Evolutionary conservation across 768 basidiomycete species (phyloP), one percentile per base, ranked within the genome.

Genomic region (Rhizopogon salebrosus): DNA sequence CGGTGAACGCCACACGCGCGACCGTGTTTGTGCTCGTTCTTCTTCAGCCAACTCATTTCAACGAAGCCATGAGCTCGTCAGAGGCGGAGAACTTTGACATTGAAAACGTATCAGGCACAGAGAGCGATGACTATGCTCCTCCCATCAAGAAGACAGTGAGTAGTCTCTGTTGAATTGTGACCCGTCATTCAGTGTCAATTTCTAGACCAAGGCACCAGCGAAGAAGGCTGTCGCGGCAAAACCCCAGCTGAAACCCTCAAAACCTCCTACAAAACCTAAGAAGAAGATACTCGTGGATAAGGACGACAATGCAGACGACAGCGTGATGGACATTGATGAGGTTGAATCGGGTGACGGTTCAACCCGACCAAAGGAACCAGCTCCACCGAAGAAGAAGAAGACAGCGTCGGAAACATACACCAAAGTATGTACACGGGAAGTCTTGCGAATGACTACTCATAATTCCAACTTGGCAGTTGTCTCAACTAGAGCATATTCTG

Each of bases 401-500:
- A 89, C 84, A 11, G 91, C 89, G 2, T 92, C 91, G 6, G 92
- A 98, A 64, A 94, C 80, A 35, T 95, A 95, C 64, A 85, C 85
- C 49, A 95, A 93, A 80, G 93, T 92, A 42, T 59, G 78, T 61
- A 37, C 29, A 49, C n/a, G 16, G 29, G 46, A 9, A 36, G 26
- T 34, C 51, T 27, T 29, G 22, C 40, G 11, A 26, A 16, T 1
- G 14, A 9, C 34, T 35, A 16, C 38, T 16, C 20, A n/a, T 23
- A 20, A 35, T 39, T 54, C 53, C 35, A 34, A 60, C 54, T 49
- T 31, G 51, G 20, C 59, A 99, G 95, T 81, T 98, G 45, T 83
- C 92, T 1, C 95, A 93, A 84, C 75, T 95, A 27, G 94, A 99
- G 65, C 97, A 98, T 61, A 91, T 93, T 64, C 74, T 98, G 61